A percentile compares a stretch with the other conserved stretches of the same genome.
phyloP scores from a whole-genome alignment of 2,329 filamentous ascomycete species.

The Fusarium sp. region DNA sequence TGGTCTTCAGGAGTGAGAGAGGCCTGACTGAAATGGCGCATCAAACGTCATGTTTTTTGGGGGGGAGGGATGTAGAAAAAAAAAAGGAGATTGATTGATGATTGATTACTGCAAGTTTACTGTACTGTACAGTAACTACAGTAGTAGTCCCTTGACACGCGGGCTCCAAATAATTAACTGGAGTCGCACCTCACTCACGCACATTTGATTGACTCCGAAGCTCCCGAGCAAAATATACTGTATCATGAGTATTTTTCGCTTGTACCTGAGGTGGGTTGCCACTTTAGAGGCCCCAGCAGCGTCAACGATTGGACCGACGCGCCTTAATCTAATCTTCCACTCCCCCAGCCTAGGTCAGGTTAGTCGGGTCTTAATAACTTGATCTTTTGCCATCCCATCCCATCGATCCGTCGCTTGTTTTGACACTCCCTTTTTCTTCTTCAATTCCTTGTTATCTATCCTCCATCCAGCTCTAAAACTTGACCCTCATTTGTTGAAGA shows the following conservation, averaged over 20 bases:
- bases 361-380: constrained; percentile 38
- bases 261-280: constrained; percentile 34
- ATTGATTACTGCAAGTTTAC: constrained; percentile 18
- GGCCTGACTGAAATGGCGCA: constrained; percentile 25
- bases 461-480: constrained; percentile 18
- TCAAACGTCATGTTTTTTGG: background rate
- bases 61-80: background rate
- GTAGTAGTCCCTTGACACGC: constrained; percentile 3
- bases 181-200: background rate
- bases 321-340: constrained; percentile 41
- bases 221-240: constrained; percentile 30
- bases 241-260: constrained; percentile 26
- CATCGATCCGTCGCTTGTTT: constrained; percentile 7
- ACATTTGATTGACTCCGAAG: constrained; percentile 38
- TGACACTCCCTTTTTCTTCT: constrained; percentile 38
- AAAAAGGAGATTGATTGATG: background rate
- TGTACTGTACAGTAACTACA: background rate
- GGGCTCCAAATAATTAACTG: constrained; percentile 9
- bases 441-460: constrained; percentile 27
- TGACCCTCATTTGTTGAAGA: constrained; percentile 35
- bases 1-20: constrained; percentile 2
- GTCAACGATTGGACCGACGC: constrained; percentile 35
- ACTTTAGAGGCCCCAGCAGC: constrained; percentile 34
- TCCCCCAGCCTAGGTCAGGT: constrained; percentile 24
- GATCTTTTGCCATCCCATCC: constrained; percentile 27